A percentile compares a stretch with the other conserved stretches of the same genome.
Evolutionary conservation across 2,329 filamentous ascomycete genomes (phyloP).

Genomic region (Beauveria scarabaeidicola): DNA sequence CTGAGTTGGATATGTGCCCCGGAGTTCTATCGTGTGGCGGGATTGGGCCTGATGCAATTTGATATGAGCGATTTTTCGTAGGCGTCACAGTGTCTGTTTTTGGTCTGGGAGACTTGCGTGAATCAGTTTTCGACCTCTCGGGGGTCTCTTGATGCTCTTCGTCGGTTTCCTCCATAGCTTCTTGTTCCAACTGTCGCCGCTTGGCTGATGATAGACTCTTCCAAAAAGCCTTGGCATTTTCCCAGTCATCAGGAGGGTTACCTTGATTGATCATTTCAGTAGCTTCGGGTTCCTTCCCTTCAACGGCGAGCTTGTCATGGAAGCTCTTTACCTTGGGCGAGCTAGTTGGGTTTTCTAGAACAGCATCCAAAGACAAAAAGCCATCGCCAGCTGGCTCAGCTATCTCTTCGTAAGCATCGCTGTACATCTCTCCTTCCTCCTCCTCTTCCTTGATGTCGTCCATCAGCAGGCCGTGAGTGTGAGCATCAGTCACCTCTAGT

Average conservation of each 20-base stretch:
- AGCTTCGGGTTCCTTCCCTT: not conserved
- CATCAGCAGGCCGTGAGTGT: conserved; percentile 18
- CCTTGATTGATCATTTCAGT: not conserved
- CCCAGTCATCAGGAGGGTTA: conserved; percentile 46
- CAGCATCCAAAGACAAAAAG: conserved; percentile 65
- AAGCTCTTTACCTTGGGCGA: conserved; percentile 6
- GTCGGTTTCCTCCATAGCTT: conserved; percentile 42
- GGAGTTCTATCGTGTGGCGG: conserved; percentile 17
- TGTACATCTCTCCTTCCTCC: conserved; percentile 51
- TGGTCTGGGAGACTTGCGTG: conserved; percentile 14
- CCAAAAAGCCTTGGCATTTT: conserved; percentile 62
- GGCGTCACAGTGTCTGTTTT: conserved; percentile 16
- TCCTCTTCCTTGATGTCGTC: conserved; percentile 34
- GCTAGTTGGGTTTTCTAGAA: conserved; percentile 51
- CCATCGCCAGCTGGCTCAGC: conserved; percentile 56
- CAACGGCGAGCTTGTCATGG: not conserved
- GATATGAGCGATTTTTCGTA: conserved; percentile 26
- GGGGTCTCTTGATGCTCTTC: conserved; percentile 23
- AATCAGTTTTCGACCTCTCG: not conserved
- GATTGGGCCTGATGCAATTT: conserved; percentile 29
- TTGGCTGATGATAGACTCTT: conserved; percentile 54
- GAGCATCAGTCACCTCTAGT: conserved; percentile 7
- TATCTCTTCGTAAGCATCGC: conserved; percentile 68
- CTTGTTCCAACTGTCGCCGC: conserved; percentile 51
- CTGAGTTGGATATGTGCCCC: not conserved